A percentile compares a stretch with the other conserved stretches of the same genome.
These are phyloP conservation scores for Globisporangium echinulatum DNA, from an alignment of 352 stramenopile species.

Conservation along the genomic window DNA sequence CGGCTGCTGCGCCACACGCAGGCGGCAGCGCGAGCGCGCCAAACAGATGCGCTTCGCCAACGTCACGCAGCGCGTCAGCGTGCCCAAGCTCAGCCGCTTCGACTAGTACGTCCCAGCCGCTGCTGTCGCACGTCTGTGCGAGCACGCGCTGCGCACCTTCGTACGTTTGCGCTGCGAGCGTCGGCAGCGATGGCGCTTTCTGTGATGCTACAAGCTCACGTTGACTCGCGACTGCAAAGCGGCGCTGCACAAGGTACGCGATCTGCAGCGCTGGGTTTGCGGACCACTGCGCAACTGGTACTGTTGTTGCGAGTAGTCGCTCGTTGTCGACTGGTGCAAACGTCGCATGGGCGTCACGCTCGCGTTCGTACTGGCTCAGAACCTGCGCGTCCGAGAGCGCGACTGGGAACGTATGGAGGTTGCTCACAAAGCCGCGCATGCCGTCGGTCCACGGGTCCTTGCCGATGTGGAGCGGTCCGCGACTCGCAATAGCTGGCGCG, in stretches of 20 bases:
- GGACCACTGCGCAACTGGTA: background rate
- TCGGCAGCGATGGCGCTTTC: background rate
- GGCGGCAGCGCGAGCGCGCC: constrained; percentile 15
- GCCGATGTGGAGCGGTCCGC: constrained; percentile 55
- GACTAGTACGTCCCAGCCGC: constrained; percentile 23
- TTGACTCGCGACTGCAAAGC: too few relatives aligned
- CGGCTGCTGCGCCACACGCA: constrained; percentile 7
- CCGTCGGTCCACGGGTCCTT: constrained; percentile 66
- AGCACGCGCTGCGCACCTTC: constrained; percentile 5
- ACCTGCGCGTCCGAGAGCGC: constrained; percentile 25
- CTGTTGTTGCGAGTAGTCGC: background rate
- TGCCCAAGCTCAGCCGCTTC: constrained; percentile 32
- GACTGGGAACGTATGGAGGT: constrained; percentile 37
- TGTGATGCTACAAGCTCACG: background rate
- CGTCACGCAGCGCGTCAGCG: constrained; percentile 16
- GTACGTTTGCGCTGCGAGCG: constrained; percentile 11
- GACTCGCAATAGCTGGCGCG: constrained; percentile 40
- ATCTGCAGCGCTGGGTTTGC: constrained; percentile 21
- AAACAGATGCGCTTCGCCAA: constrained; percentile 34
- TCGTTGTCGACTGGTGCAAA: constrained; percentile 6
- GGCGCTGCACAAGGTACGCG: constrained; percentile 29
- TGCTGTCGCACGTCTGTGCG: constrained; percentile 15
- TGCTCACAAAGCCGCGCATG: constrained; percentile 53
- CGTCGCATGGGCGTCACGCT: constrained; percentile 22
- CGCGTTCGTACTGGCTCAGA: constrained; percentile 17